Evolutionary conservation across 176 grass and related monocot genomes (phyloP).

Genomic region (Cymbopogon citratus): DNA sequence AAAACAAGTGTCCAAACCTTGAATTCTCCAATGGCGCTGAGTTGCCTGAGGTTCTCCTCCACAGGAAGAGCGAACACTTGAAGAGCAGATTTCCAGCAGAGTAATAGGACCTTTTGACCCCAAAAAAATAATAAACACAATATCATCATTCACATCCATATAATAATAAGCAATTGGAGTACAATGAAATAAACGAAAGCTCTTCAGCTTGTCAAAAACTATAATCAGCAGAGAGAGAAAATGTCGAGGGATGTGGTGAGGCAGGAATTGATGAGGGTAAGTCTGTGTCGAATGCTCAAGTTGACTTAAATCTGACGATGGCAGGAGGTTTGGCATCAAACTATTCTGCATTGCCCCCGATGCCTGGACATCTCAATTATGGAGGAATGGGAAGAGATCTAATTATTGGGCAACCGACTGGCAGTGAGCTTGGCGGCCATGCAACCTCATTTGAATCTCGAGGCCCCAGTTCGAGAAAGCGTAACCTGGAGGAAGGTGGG

Average conservation of each 20-base stretch:
- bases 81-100: too few relatives aligned
- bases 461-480: constrained; percentile 83
- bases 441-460: constrained; percentile 91
- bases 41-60: too few relatives aligned
- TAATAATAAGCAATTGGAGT: too few relatives aligned
- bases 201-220: too few relatives aligned
- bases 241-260: constrained; percentile 68
- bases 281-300: constrained; percentile 73
- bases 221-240: constrained; percentile 53
- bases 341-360: constrained; percentile 44
- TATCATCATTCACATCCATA: too few relatives aligned
- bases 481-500: constrained; percentile 86
- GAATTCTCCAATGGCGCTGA: too few relatives aligned
- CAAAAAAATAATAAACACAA: too few relatives aligned
- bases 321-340: constrained; percentile 67
- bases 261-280: constrained; percentile 60
- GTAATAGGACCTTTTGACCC: too few relatives aligned
- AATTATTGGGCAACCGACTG: constrained; percentile 87
- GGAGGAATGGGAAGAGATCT: constrained; percentile 87
- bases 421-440: constrained; percentile 83
- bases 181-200: too few relatives aligned
- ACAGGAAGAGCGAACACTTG: too few relatives aligned
- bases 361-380: constrained; percentile 46
- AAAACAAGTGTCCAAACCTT: too few relatives aligned
- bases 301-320: constrained; percentile 95